Percentiles rank a stretch among this genome's conserved stretches.
Conservation (phyloP, 2,329 filamentous ascomycete genomes). For the Colletotrichum lupini region DNA sequence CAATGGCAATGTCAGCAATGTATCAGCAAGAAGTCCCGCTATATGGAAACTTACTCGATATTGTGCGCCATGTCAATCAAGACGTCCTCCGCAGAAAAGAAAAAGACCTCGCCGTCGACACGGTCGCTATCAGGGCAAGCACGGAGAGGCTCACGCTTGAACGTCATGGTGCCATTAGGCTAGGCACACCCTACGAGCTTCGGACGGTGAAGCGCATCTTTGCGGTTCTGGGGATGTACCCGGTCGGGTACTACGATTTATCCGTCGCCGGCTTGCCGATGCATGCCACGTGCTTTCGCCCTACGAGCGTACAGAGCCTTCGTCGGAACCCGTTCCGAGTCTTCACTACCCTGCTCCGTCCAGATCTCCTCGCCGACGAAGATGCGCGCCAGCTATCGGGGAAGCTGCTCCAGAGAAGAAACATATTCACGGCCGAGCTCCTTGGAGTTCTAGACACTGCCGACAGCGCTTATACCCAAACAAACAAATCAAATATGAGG, state of each 20-base stretch:
- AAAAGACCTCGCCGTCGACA: neutral
- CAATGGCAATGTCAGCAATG: constrained; percentile 47
- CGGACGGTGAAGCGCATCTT: constrained; percentile 56
- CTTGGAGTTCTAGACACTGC: constrained; percentile 48
- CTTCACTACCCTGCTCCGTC: constrained; percentile 50
- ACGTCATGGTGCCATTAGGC: constrained; percentile 60
- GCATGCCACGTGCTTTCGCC: constrained; percentile 64
- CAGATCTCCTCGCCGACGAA: constrained; percentile 50
- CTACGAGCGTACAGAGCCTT: constrained; percentile 47
- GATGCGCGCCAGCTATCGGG: constrained; percentile 45
- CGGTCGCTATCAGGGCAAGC: neutral
- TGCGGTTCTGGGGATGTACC: constrained; percentile 56
- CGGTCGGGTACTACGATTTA: constrained; percentile 65
- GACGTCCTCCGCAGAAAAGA: neutral
- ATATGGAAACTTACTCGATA: constrained; percentile 45
- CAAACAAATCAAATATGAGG: too few relatives aligned
- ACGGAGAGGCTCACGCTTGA: constrained; percentile 36
- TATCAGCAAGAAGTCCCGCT: constrained; percentile 48
- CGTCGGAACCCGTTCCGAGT: constrained; percentile 55
- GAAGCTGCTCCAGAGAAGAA: constrained; percentile 48
- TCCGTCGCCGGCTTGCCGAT: constrained; percentile 58
- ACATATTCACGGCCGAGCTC: constrained; percentile 54
- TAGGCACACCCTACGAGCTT: constrained; percentile 57
- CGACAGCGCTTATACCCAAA: too few relatives aligned
- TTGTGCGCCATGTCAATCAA: constrained; percentile 44